Conservation (phyloP, 108 stramenopile genomes). For the Cyclotella atomus region DNA sequence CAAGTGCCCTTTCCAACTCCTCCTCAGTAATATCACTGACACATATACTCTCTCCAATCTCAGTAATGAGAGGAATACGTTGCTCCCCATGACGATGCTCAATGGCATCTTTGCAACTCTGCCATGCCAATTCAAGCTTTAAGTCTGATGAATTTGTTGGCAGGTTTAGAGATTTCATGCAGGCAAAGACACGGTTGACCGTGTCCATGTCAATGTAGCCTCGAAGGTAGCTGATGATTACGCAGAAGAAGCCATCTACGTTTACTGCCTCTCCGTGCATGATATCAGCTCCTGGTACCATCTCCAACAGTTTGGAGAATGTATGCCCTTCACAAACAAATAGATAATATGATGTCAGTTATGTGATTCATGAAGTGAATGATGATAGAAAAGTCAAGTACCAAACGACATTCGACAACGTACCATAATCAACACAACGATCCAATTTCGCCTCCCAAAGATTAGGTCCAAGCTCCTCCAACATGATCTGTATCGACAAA, state of each 20-base stretch:
- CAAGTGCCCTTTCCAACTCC: constrained; percentile 86
- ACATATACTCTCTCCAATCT: constrained; percentile 90
- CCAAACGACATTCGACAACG: constrained; percentile 24
- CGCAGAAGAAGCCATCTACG: constrained; percentile 96
- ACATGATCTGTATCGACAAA: constrained; percentile 95
- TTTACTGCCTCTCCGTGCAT: constrained; percentile 99
- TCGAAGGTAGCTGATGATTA: constrained; percentile 84
- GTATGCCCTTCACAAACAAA: constrained; percentile 79
- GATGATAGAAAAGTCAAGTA: neutral
- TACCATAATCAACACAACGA: constrained; percentile 91
- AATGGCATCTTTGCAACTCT: constrained; percentile 92
- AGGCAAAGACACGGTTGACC: constrained; percentile 81
- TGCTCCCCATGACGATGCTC: constrained; percentile 95
- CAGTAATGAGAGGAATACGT: constrained; percentile 91
- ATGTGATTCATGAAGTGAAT: neutral
- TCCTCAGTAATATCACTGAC: constrained; percentile 92
- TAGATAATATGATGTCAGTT: constrained; percentile 4
- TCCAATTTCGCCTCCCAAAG: constrained; percentile 94
- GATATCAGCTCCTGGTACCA: constrained; percentile 92
- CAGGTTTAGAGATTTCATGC: constrained; percentile 82
- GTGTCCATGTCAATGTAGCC: constrained; percentile 85
- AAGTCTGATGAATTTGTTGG: constrained; percentile 82
- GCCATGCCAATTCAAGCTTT: constrained; percentile 80
- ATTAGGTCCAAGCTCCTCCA: constrained; percentile 96
- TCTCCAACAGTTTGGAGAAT: constrained; percentile 95